Percentiles rank a stretch among this genome's conserved stretches.
phyloP scores from a whole-genome alignment of 2,329 filamentous ascomycete genomes.

The Davidsoniella neocaledoniae region DNA sequence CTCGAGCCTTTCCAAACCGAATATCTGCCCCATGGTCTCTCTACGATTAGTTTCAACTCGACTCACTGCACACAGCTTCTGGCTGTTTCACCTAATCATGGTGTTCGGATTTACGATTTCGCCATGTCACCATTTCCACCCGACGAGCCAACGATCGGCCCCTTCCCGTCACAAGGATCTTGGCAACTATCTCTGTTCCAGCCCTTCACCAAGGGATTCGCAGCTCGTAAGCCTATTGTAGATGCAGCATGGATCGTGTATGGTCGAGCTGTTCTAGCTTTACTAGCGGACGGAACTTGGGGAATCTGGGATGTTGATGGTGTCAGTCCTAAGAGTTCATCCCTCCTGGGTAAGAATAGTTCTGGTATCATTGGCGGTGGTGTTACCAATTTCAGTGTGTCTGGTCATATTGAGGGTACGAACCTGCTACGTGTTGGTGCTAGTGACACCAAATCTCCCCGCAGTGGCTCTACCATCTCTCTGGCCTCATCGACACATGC shows the following conservation, averaged over 20 bases:
- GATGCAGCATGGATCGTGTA: constrained; percentile 45
- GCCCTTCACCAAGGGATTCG: constrained; percentile 32
- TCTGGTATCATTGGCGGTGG: constrained; percentile 40
- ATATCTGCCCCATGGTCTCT: constrained; percentile 36
- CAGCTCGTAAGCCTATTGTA: constrained; percentile 40
- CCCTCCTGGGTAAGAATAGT: constrained; percentile 32
- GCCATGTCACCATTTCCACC: constrained; percentile 33
- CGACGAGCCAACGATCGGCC: constrained; percentile 33
- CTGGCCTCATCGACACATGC: constrained; percentile 24
- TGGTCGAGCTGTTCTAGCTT: constrained; percentile 39
- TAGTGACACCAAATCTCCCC: constrained; percentile 20
- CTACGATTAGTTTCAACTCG: constrained; percentile 43
- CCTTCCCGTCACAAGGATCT: constrained; percentile 40
- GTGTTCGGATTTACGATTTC: constrained; percentile 46
- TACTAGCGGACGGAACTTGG: constrained; percentile 49
- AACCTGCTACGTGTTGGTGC: constrained; percentile 31
- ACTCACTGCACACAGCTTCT: constrained; percentile 41
- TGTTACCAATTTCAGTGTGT: constrained; percentile 38
- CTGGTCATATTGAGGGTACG: constrained; percentile 44
- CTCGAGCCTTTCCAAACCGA: constrained; percentile 42
- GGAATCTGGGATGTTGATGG: constrained; percentile 51
- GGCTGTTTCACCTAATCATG: constrained; percentile 35
- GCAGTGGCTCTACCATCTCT: constrained; percentile 27
- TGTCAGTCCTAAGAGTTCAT: constrained; percentile 29
- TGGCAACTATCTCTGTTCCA: constrained; percentile 48